Evolutionary conservation across 2,329 filamentous ascomycete genomes (phyloP).

Genomic region (Cytospora paraplurivora): DNA sequence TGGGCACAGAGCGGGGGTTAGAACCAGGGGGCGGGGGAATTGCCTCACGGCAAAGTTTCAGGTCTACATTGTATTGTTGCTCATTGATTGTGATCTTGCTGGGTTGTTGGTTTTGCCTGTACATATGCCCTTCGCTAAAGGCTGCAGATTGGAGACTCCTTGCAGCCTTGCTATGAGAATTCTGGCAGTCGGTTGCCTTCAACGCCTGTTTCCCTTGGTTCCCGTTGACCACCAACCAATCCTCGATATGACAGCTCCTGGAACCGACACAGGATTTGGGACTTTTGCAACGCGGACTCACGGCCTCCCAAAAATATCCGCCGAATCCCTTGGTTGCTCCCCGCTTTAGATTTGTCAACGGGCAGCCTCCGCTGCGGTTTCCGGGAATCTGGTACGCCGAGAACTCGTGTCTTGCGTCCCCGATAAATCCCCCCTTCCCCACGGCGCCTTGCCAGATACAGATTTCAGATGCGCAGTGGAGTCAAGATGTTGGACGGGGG

Average conservation of each 20-base stretch:
- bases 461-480: background rate
- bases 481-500: background rate
- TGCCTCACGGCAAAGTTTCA: conserved; percentile 41
- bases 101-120: background rate
- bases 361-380: background rate
- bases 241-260: background rate
- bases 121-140: background rate
- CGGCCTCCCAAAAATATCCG: background rate
- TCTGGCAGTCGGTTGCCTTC: background rate
- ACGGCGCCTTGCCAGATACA: conserved; percentile 1
- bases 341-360: background rate
- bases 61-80: conserved; percentile 8
- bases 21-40: conserved; percentile 38
- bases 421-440: background rate
- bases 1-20: conserved; percentile 9
- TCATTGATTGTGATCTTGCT: conserved; percentile 3
- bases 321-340: background rate
- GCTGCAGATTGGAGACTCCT: background rate
- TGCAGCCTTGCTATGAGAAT: background rate
- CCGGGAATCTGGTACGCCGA: background rate
- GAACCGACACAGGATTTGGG: background rate
- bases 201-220: background rate
- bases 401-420: background rate
- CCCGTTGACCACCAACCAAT: background rate
- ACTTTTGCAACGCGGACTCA: background rate